Evolutionary conservation across 2,329 filamentous ascomycete species (phyloP).

Genomic region (Metarhizium brunneum): DNA sequence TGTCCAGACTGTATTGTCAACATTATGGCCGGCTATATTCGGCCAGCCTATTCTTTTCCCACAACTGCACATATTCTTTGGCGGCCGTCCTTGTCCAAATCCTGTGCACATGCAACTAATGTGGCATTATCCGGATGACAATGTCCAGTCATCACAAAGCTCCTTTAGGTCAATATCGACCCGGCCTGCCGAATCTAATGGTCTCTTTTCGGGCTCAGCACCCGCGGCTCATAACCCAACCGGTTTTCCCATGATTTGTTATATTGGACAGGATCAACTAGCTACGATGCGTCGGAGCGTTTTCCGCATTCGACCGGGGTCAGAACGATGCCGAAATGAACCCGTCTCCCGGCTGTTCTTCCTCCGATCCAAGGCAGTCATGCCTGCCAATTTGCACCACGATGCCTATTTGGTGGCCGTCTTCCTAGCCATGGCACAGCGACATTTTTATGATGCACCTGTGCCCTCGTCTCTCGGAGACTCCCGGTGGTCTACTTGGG

Average conservation of each 20-base stretch:
- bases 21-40: conserved; percentile 32
- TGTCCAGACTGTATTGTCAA: conserved; percentile 30
- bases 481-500: conserved; percentile 5
- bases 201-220: conserved; percentile 6
- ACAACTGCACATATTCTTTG: conserved; percentile 42
- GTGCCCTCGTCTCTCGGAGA: conserved; percentile 15
- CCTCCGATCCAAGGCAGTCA: conserved; percentile 35
- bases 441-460: conserved; percentile 35
- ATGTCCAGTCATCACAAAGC: conserved; percentile 15
- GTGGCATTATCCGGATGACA: conserved; percentile 32
- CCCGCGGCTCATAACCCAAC: conserved; percentile 13
- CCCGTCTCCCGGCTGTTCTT: conserved; percentile 39
- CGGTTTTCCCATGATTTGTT: conserved; percentile 30
- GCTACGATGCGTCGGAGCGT: conserved; percentile 35
- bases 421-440: conserved; percentile 49
- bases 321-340: conserved; percentile 29
- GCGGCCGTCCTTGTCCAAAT: conserved; percentile 32
- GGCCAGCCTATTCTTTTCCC: conserved; percentile 18
- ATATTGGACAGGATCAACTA: conserved; percentile 39
- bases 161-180: conserved; percentile 29
- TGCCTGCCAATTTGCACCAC: conserved; percentile 38
- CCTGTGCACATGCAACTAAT: conserved; percentile 39
- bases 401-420: conserved; percentile 43
- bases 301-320: conserved; percentile 35
- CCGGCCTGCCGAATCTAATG: conserved; percentile 21